phyloP scores from a whole-genome alignment of 306 rosid species.

The Cicer bijugum region DNA sequence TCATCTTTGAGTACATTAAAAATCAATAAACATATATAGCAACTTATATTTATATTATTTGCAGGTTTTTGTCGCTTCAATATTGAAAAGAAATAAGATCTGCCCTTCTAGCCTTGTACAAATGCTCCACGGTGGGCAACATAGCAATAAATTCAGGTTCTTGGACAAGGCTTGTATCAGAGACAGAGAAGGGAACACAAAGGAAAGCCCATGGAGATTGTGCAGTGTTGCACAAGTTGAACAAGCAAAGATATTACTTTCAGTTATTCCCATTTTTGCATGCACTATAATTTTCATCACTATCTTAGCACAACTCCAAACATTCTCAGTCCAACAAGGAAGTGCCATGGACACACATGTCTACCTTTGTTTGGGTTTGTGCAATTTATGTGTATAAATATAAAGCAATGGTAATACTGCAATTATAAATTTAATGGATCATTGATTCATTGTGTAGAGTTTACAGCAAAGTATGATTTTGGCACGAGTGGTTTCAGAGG shows the following conservation, averaged over 20 bases:
- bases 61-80: slow-evolving; percentile 94
- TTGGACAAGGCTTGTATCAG: slow-evolving; percentile 87
- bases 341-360: slow-evolving; percentile 75
- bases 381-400: not conserved
- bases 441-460: not conserved
- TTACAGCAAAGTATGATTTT: too few relatives aligned
- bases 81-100: slow-evolving; percentile 68
- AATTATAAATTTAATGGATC: slow-evolving; percentile 35
- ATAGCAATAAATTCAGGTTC: slow-evolving; percentile 74
- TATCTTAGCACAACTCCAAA: slow-evolving; percentile 93
- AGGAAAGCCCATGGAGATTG: slow-evolving; percentile 83
- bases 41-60: not conserved
- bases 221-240: slow-evolving; percentile 75
- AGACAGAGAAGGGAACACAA: slow-evolving; percentile 53
- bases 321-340: slow-evolving; percentile 98
- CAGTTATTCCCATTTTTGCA: slow-evolving; percentile 86
- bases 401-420: slow-evolving; percentile 36
- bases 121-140: slow-evolving; percentile 44
- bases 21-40: too few relatives aligned
- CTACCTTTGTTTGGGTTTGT: not conserved
- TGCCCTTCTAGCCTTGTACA: slow-evolving; percentile 63
- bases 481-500: too few relatives aligned
- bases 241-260: slow-evolving; percentile 76
- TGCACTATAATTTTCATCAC: slow-evolving; percentile 97
- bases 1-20: too few relatives aligned